These are phyloP conservation scores for Hortaea sp. DNA, from an alignment of 2,329 filamentous ascomycete species.

Conservation along the genomic window DNA sequence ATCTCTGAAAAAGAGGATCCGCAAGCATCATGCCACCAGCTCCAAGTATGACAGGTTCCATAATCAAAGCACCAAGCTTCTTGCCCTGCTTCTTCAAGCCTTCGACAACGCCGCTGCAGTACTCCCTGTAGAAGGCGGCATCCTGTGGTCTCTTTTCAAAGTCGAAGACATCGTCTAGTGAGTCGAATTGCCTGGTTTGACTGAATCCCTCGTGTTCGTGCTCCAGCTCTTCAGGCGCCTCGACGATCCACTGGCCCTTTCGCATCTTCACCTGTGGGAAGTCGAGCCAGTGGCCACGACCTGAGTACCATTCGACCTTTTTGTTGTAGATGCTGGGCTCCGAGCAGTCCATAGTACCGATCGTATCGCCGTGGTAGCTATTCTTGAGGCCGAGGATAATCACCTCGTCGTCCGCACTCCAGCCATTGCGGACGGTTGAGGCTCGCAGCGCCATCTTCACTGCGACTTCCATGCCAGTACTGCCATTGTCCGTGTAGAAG, in stretches of 20 bases:
- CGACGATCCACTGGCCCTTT: conserved; percentile 56
- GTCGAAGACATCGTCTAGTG: conserved; percentile 52
- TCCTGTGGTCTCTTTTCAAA: conserved; percentile 26
- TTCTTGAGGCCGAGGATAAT: conserved; percentile 66
- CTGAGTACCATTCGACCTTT: conserved; percentile 78
- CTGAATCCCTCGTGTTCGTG: conserved; percentile 32
- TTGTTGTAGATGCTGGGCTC: conserved; percentile 71
- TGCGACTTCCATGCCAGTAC: conserved; percentile 73
- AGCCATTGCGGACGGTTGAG: conserved; percentile 9
- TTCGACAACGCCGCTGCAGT: conserved; percentile 38
- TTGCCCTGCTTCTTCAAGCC: conserved; percentile 42
- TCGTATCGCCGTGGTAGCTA: conserved; percentile 79
- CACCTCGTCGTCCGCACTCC: conserved; percentile 31
- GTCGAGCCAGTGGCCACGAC: conserved; percentile 69
- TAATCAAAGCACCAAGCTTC: conserved; percentile 66
- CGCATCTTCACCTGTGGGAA: conserved; percentile 62
- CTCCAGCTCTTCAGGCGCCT: conserved; percentile 42
- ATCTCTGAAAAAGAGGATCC: conserved; percentile 73
- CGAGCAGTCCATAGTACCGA: conserved; percentile 77
- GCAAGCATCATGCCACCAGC: conserved; percentile 77
- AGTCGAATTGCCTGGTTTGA: conserved; percentile 32
- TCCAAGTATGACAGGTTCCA: conserved; percentile 72
- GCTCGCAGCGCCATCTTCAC: conserved; percentile 76
- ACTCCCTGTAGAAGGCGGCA: conserved; percentile 12
- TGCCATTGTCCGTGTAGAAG: conserved; percentile 78